Base-by-base conservation (phyloP, 345 rosid species). In the Lagerstroemia speciosa region DNA sequence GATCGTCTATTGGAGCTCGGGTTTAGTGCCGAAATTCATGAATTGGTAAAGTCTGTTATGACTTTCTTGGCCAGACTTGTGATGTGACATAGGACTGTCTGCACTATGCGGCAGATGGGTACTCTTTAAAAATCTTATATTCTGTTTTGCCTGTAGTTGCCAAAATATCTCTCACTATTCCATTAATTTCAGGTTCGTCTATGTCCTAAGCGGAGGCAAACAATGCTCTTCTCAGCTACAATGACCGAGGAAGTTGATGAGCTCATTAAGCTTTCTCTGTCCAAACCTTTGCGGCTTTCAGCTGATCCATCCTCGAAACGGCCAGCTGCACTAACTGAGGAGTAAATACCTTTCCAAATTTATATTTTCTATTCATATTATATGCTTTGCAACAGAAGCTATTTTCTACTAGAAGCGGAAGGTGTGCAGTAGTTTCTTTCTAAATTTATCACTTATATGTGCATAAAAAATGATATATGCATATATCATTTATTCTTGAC, bases 1-100 rank as follows among this genome's bases (percentile, higher is more conserved):
- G 99, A 91, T 78, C 95, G 96, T 45, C 93, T 94, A 74, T 77
- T 94, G 76, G 97, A 91, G 88, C 95, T 91, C 55, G 99, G 97
- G 69, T 94, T 94, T 78, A 91, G 80, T 80, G 88, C 91, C 64
- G 97, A 94, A 84, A 94, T 89, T 74, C 91, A 83, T 0, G 99
- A 94, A 76, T 86, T 94, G 97, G 97, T 94, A 86, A 26, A 43
- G 17, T 48, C 26, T 65, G 33, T 57, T 53, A 3, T 55, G 43
- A 15, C 36, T n/a, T n/a, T n/a, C 63, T 58, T 58, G 11, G 17
- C 63, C 7, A 27, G 16, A 58, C 20, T 69, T 58, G 63, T 30
- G 24, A 24, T 58, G 32, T 58, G 15, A n/a, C 61, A 76, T 57
- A 50, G 45, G 31, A 57, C 16, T 8, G 8, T 57, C 16, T 57